Percentiles rank a stretch among this genome's conserved stretches.
phyloP scores from a whole-genome alignment of 2,329 filamentous ascomycete genomes.

The Neurospora crassa region DNA sequence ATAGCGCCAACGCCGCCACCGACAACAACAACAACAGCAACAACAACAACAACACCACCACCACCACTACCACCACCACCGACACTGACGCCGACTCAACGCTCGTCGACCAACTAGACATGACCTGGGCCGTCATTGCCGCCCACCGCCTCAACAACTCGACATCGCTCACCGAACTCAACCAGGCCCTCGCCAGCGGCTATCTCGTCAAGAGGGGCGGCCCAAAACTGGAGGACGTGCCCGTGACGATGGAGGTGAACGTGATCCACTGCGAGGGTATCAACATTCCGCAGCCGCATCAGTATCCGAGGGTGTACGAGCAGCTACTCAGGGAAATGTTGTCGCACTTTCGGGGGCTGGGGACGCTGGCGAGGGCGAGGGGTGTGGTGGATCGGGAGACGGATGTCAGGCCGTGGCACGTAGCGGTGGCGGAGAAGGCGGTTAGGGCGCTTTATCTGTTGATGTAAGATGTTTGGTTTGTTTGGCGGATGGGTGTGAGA shows the following conservation, averaged over 20 bases:
- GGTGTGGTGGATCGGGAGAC: slow-evolving; percentile 49
- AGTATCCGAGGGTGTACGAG: slow-evolving; percentile 44
- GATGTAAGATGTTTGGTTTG: slow-evolving; percentile 33
- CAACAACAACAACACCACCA: slow-evolving; percentile 13
- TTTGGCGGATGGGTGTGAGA: neutral
- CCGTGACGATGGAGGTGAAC: slow-evolving; percentile 53
- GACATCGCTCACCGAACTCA: slow-evolving; percentile 41
- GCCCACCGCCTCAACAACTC: slow-evolving; percentile 56
- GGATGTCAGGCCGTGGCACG: slow-evolving; percentile 67
- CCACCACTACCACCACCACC: slow-evolving; percentile 17
- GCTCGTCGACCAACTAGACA: slow-evolving; percentile 63
- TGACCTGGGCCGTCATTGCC: slow-evolving; percentile 65
- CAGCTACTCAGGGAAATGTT: slow-evolving; percentile 61
- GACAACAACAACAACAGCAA: neutral
- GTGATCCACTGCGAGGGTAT: slow-evolving; percentile 48
- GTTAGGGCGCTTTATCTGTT: slow-evolving; percentile 55
- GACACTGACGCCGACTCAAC: slow-evolving; percentile 49
- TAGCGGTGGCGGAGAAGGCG: slow-evolving; percentile 61
- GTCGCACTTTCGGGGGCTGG: slow-evolving; percentile 57
- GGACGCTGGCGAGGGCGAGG: slow-evolving; percentile 57
- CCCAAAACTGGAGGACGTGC: slow-evolving; percentile 44
- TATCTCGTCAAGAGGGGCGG: slow-evolving; percentile 58
- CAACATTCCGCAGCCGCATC: slow-evolving; percentile 1
- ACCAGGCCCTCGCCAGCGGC: slow-evolving; percentile 51
- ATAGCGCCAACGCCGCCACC: neutral